Percentiles rank a stretch among this genome's conserved stretches.
These are phyloP conservation scores for Penicillium soppii DNA, from an alignment of 495 filamentous ascomycete genomes.

Conservation along the genomic window DNA sequence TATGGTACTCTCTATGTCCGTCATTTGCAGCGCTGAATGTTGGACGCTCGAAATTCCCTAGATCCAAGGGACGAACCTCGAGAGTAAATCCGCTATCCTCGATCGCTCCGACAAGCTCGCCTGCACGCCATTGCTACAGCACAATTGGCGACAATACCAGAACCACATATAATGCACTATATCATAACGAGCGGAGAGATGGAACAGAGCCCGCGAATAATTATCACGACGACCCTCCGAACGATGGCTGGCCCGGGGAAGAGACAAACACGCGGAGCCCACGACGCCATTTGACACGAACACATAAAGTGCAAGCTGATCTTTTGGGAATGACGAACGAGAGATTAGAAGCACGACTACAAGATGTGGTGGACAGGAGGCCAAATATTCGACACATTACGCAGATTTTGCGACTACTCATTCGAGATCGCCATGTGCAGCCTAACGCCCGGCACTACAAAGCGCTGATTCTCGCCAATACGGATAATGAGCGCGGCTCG, in stretches of 20 bases:
- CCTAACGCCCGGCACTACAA: conserved; percentile 70
- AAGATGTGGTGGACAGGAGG: conserved; percentile 13
- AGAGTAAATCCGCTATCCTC: conserved; percentile 5
- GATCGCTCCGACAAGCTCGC: conserved; percentile 3
- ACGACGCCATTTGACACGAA: background rate
- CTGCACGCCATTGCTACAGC: conserved; percentile 26
- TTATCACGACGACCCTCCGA: background rate
- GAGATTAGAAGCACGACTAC: conserved; percentile 27
- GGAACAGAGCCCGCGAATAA: background rate
- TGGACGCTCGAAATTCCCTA: conserved; percentile 9
- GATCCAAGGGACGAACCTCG: conserved; percentile 9
- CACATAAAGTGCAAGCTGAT: conserved; percentile 18
- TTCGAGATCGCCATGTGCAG: conserved; percentile 58
- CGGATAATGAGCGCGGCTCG: conserved; percentile 60
- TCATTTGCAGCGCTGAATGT: conserved; percentile 38
- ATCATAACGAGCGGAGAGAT: background rate
- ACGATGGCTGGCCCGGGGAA: background rate
- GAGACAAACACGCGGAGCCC: background rate
- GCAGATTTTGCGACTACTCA: conserved; percentile 42
- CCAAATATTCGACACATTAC: conserved; percentile 26
- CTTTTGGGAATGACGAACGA: conserved; percentile 19
- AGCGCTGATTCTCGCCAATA: conserved; percentile 69
- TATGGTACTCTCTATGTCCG: conserved; percentile 69
- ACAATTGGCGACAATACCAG: background rate
- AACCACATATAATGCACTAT: background rate